These are phyloP conservation scores for Cercophora samala DNA, from an alignment of 495 filamentous ascomycete genomes.

Conservation along the genomic window DNA sequence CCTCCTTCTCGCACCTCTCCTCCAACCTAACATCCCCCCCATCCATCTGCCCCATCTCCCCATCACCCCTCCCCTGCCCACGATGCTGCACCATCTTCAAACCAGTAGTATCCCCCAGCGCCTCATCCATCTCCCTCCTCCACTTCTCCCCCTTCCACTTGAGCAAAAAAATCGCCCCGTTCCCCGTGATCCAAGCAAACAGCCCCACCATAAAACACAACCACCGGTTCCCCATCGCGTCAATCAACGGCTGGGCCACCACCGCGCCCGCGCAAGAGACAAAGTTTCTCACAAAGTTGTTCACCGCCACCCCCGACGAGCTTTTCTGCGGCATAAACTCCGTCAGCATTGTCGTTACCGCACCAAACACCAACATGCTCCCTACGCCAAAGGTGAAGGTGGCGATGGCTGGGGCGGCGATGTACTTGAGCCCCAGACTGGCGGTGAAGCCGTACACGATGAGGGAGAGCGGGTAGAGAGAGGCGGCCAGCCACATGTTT, in stretches of 20 bases:
- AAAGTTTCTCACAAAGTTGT: constrained; percentile 84
- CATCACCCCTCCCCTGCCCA: neutral
- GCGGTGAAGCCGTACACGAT: constrained; percentile 58
- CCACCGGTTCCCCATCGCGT: constrained; percentile 86
- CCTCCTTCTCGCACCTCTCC: too few species aligned
- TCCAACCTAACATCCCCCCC: neutral
- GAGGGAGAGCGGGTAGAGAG: constrained; percentile 69
- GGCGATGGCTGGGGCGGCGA: constrained; percentile 55
- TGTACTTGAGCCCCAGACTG: constrained; percentile 42
- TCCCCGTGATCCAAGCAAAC: constrained; percentile 54
- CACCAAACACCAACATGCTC: constrained; percentile 82
- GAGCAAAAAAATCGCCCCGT: constrained; percentile 62
- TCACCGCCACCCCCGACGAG: constrained; percentile 75
- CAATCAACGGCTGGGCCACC: constrained; percentile 71
- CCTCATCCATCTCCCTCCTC: constrained; percentile 64
- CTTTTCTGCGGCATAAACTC: constrained; percentile 84
- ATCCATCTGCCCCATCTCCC: neutral
- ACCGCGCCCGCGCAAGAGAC: constrained; percentile 74
- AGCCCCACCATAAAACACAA: constrained; percentile 75
- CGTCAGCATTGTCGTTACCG: constrained; percentile 76
- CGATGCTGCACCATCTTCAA: too few species aligned
- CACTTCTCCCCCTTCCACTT: constrained; percentile 61
- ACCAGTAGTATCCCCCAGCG: constrained; percentile 14
- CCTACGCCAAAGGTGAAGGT: constrained; percentile 89
- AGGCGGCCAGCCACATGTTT: constrained; percentile 79